phyloP scores from a whole-genome alignment of 2,329 filamentous ascomycete genomes.

The Epichloe gansuensis region DNA sequence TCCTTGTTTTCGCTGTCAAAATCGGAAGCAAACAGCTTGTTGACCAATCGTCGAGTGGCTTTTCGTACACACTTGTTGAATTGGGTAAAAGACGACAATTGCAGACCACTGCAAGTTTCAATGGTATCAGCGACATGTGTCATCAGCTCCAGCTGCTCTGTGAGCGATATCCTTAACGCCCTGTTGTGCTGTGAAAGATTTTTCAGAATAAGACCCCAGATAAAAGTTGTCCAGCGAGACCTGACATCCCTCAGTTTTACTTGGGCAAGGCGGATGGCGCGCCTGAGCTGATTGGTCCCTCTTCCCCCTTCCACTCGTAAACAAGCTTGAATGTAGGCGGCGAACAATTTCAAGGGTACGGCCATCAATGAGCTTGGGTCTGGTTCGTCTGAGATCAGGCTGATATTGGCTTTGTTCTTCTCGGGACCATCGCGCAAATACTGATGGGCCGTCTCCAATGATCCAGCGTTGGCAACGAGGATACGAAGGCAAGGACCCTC shows the following conservation, averaged over 20 bases:
- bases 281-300: constrained; percentile 15
- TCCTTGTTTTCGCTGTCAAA: not conserved
- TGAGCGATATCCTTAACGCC: constrained; percentile 15
- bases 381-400: constrained; percentile 13
- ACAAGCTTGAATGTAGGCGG: constrained; percentile 33
- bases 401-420: constrained; percentile 4
- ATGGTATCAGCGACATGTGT: constrained; percentile 17
- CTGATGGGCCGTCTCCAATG: constrained; percentile 30
- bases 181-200: constrained; percentile 18
- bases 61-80: constrained; percentile 13
- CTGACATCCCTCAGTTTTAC: constrained; percentile 12
- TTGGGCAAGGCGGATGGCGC: constrained; percentile 19
- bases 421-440: constrained; percentile 35
- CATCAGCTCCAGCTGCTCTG: constrained; percentile 19
- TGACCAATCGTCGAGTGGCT: constrained; percentile 12
- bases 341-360: constrained; percentile 26
- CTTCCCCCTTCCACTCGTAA: constrained; percentile 11
- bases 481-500: constrained; percentile 37
- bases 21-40: constrained; percentile 7
- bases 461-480: constrained; percentile 40
- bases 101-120: constrained; percentile 13
- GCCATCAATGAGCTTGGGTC: constrained; percentile 12
- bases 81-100: constrained; percentile 10
- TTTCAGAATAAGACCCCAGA: constrained; percentile 24
- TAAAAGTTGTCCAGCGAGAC: constrained; percentile 16